phyloP scores from a whole-genome alignment of 192 early-diverging fungal genomes.

The Phycomyces blakesleeanus region DNA sequence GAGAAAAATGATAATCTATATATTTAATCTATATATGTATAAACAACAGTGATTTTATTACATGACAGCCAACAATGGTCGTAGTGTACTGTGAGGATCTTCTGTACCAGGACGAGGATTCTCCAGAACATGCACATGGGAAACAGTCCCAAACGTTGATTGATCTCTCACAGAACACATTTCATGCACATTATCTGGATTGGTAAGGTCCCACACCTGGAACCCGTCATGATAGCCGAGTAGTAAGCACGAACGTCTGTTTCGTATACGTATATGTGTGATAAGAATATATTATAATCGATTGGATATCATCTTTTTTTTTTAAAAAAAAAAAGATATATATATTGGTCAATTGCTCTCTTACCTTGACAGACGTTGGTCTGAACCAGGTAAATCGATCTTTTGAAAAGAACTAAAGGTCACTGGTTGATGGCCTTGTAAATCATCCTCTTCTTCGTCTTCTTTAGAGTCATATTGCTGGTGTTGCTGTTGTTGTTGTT shows the following conservation, averaged over 20 bases:
- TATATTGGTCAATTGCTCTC: slow-evolving; percentile 8
- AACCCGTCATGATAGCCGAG: slow-evolving; percentile 74
- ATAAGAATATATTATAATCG: slow-evolving; percentile 5
- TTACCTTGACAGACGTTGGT: slow-evolving; percentile 7
- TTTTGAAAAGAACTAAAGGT: slow-evolving; percentile 30
- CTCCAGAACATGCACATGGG: slow-evolving; percentile 47
- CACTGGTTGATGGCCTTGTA: slow-evolving; percentile 20
- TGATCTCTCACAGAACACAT: slow-evolving; percentile 54
- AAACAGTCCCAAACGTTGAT: slow-evolving; percentile 41
- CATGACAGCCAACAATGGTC: slow-evolving; percentile 36
- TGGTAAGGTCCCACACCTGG: slow-evolving; percentile 73
- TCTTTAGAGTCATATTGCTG: slow-evolving; percentile 12
- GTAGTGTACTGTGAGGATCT: slow-evolving; percentile 4
- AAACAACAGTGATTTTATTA: slow-evolving; percentile 14
- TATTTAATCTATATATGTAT: too few species aligned
- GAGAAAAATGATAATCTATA: too few species aligned
- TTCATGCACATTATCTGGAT: slow-evolving; percentile 65
- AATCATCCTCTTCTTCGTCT: neutral
- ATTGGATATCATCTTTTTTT: too few species aligned
- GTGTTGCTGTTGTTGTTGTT: slow-evolving; percentile 20
- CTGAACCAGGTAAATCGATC: slow-evolving; percentile 6
- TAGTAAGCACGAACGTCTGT: slow-evolving; percentile 42
- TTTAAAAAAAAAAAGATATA: slow-evolving; percentile 22
- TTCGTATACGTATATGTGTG: too few species aligned
- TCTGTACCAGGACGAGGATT: slow-evolving; percentile 7